Percentiles rank a stretch among this genome's conserved stretches.
phyloP scores from a whole-genome alignment of 2,329 filamentous ascomycete species.

The Spiromastix sp. region DNA sequence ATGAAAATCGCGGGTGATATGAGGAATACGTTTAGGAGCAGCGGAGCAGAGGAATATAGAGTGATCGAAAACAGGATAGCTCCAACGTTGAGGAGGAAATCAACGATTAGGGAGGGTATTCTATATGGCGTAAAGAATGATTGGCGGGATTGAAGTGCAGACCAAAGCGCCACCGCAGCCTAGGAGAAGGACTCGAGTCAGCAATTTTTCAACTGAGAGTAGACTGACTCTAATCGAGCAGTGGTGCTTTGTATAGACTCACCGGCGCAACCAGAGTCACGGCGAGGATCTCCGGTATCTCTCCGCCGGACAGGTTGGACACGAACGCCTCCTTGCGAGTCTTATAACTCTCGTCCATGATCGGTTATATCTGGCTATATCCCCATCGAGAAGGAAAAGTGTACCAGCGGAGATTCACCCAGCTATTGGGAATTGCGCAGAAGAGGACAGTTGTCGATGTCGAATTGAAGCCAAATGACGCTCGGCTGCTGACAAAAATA shows the following conservation, averaged over 20 bases:
- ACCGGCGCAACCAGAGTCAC: slow-evolving; percentile 81
- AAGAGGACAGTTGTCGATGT: too few species aligned
- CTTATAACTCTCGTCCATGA: slow-evolving; percentile 62
- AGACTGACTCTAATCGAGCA: too few species aligned
- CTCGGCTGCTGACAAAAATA: too few species aligned
- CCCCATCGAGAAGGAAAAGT: too few species aligned
- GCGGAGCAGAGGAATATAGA: slow-evolving; percentile 64
- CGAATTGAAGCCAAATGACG: too few species aligned
- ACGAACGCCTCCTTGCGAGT: slow-evolving; percentile 91
- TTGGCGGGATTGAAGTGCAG: slow-evolving; percentile 71
- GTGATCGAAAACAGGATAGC: slow-evolving; percentile 78
- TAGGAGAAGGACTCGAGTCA: slow-evolving; percentile 35
- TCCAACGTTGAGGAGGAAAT: slow-evolving; percentile 80
- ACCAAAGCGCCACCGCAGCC: slow-evolving; percentile 80
- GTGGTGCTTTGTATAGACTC: slow-evolving; percentile 34
- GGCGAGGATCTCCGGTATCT: slow-evolving; percentile 73
- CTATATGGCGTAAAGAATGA: slow-evolving; percentile 74
- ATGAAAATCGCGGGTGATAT: slow-evolving; percentile 59
- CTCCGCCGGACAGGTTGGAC: slow-evolving; percentile 76
- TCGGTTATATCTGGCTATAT: too few species aligned
- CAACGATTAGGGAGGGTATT: slow-evolving; percentile 56
- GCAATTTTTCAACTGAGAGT: slow-evolving; percentile 10
- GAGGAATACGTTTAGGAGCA: slow-evolving; percentile 65
- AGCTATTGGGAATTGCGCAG: too few species aligned
- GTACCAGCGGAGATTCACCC: too few species aligned